Percentiles rank a stretch among this genome's conserved stretches.
Conservation (phyloP, 164 flowering plant genomes). For the Macadamia integrifolia region DNA sequence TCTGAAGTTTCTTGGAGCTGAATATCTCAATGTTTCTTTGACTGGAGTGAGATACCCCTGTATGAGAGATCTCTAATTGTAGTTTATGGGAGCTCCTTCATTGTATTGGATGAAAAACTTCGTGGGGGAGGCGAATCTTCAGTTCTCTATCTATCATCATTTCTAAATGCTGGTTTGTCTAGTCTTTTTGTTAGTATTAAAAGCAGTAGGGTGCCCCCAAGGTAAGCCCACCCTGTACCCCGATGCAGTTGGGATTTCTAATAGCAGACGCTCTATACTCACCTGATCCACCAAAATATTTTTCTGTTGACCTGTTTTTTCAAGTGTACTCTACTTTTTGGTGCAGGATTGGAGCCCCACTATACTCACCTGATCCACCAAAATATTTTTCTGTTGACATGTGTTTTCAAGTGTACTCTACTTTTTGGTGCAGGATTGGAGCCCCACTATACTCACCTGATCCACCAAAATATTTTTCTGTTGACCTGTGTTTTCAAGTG, state of each 20-base stretch:
- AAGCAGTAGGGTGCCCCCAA: background rate
- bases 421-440: constrained; percentile 33
- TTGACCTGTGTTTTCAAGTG: constrained; percentile 3
- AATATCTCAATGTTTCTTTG: too few relatives aligned
- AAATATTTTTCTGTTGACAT: background rate
- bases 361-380: background rate
- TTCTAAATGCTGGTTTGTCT: constrained; percentile 22
- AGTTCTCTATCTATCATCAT: background rate
- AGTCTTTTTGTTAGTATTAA: constrained; percentile 15
- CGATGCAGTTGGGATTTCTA: too few relatives aligned
- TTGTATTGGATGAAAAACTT: background rate
- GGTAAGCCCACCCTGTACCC: constrained; percentile 19
- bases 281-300: background rate
- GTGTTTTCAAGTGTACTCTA: constrained; percentile 5
- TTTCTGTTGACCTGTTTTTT: background rate
- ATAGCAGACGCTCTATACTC: background rate
- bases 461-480: background rate
- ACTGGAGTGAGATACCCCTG: too few relatives aligned
- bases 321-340: constrained; percentile 10
- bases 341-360: constrained; percentile 35
- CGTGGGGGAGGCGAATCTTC: constrained; percentile 1
- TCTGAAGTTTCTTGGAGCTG: background rate
- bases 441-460: constrained; percentile 5
- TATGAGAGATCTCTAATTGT: background rate
- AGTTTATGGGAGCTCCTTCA: background rate